phyloP scores from a whole-genome alignment of 164 flowering plant species.

The Magnolia sinica region DNA sequence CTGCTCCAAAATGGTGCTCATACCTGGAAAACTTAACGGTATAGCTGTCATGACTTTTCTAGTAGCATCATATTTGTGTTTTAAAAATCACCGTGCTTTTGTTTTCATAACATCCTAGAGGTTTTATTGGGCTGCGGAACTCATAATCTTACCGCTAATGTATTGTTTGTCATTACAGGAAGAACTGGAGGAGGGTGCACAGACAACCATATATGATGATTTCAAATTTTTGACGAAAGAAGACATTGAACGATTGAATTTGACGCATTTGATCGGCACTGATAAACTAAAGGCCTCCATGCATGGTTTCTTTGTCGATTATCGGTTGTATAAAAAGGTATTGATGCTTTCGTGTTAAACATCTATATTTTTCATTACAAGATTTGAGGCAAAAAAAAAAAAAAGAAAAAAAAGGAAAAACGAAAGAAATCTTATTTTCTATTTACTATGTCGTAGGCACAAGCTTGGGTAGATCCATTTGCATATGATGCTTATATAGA shows the following conservation, averaged over 20 bases:
- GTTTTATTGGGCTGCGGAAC: not conserved
- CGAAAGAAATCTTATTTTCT: not conserved
- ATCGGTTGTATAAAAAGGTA: slow-evolving; percentile 72
- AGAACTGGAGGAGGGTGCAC: slow-evolving; percentile 79
- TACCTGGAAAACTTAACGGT: slow-evolving; percentile 81
- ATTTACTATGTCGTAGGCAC: slow-evolving; percentile 46
- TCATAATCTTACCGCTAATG: not conserved
- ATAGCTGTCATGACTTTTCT: slow-evolving; percentile 6
- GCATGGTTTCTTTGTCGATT: slow-evolving; percentile 89
- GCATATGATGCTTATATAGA: slow-evolving; percentile 66
- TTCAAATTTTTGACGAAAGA: slow-evolving; percentile 81
- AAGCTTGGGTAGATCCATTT: slow-evolving; percentile 61
- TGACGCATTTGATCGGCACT: slow-evolving; percentile 74
- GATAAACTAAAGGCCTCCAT: slow-evolving; percentile 72
- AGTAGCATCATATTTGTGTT: not conserved
- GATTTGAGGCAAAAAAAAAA: not conserved
- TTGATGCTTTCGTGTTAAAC: slow-evolving; percentile 7
- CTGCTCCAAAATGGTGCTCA: slow-evolving; percentile 96
- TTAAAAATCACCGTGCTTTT: not conserved
- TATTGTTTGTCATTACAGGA: slow-evolving; percentile 47
- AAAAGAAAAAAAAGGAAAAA: not conserved
- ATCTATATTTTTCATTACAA: not conserved
- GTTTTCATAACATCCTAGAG: not conserved
- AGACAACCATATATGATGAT: slow-evolving; percentile 78
- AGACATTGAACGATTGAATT: slow-evolving; percentile 66